Conservation (phyloP, 2,329 filamentous ascomycete genomes). For the Colletotrichum simmondsii region DNA sequence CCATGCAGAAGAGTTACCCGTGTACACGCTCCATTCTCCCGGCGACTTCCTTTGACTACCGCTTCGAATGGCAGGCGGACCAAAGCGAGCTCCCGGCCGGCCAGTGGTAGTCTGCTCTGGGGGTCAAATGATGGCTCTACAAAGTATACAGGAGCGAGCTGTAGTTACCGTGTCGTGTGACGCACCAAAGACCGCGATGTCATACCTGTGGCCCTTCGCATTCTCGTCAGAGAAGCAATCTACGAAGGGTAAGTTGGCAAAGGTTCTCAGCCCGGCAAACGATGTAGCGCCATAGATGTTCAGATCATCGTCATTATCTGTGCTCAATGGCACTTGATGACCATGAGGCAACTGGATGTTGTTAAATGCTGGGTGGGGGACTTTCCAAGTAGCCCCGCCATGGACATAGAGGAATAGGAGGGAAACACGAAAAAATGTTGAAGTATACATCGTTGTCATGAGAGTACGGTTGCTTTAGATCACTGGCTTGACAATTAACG, state of each 20-base stretch:
- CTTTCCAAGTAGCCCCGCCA: constrained; percentile 14
- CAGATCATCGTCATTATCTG: constrained; percentile 27
- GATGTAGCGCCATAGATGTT: constrained; percentile 28
- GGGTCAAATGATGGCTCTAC: background rate
- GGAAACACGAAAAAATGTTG: background rate
- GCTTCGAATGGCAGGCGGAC: constrained; percentile 40
- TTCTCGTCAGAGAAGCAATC: constrained; percentile 39
- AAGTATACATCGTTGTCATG: background rate
- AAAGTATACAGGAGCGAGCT: background rate
- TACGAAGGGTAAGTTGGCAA: constrained; percentile 39
- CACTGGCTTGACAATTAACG: too few species aligned
- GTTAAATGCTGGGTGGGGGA: constrained; percentile 14
- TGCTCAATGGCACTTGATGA: constrained; percentile 32
- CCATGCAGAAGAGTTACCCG: constrained; percentile 28
- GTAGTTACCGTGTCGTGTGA: constrained; percentile 42
- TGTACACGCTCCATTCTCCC: constrained; percentile 40
- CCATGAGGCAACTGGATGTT: constrained; percentile 12
- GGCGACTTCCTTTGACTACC: constrained; percentile 38
- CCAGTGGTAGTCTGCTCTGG: constrained; percentile 36
- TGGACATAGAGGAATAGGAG: background rate
- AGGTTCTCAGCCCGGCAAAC: constrained; percentile 37
- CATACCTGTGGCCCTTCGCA: constrained; percentile 30
- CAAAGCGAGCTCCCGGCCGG: constrained; percentile 42
- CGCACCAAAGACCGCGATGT: constrained; percentile 44
- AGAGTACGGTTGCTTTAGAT: background rate